Evolutionary conservation across 352 stramenopile genomes (phyloP).

Genomic region (Phytophthora crassamura): DNA sequence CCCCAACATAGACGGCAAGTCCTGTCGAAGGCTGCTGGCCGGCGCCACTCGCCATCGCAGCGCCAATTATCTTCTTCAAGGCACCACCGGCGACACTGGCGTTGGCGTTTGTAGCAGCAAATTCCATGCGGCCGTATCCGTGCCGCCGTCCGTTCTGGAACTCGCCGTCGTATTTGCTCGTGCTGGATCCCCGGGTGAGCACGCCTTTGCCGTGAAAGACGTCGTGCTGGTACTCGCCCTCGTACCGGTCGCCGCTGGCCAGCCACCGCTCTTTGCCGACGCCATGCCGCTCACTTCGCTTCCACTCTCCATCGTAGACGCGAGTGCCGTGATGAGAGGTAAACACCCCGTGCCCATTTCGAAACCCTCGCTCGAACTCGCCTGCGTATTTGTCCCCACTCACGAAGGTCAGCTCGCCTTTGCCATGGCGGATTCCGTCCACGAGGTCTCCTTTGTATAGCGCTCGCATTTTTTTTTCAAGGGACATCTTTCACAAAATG

Average conservation of each 20-base stretch:
- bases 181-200: conserved; percentile 42
- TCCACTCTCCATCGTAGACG: conserved; percentile 73
- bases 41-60: conserved; percentile 11
- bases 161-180: conserved; percentile 67
- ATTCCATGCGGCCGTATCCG: conserved; percentile 71
- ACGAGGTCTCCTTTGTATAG: conserved; percentile 62
- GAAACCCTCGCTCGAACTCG: conserved; percentile 66
- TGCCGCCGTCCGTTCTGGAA: conserved; percentile 62
- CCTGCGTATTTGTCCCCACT: conserved; percentile 77
- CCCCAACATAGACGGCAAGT: conserved; percentile 54
- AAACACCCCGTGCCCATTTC: conserved; percentile 61
- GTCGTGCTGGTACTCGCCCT: conserved; percentile 67
- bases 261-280: conserved; percentile 63
- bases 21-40: conserved; percentile 6
- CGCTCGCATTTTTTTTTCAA: conserved; percentile 48
- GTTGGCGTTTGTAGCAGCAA: conserved; percentile 21
- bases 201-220: conserved; percentile 65
- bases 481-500: too few species aligned
- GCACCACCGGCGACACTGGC: not conserved
- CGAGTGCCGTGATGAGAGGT: conserved; percentile 55
- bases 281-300: conserved; percentile 58
- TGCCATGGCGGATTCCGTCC: conserved; percentile 61
- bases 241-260: conserved; percentile 61
- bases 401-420: conserved; percentile 57
- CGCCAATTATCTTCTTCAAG: conserved; percentile 31